Percentiles rank a stretch among this genome's conserved stretches.
Conservation (phyloP, 257 asterid genomes). For the Oldenlandia corymbosa region DNA sequence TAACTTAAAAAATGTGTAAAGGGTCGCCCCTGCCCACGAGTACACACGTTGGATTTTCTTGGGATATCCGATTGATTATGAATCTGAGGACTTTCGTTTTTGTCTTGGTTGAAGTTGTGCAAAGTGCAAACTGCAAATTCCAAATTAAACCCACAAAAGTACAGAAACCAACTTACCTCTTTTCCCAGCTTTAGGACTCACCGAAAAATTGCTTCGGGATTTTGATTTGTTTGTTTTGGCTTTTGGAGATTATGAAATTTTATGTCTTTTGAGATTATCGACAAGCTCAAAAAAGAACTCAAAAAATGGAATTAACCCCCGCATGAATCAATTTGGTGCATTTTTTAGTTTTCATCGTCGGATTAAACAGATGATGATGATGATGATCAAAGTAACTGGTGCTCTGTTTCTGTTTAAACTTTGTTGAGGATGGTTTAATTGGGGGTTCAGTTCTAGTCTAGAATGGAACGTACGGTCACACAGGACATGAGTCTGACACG, state of each 20-base stretch:
- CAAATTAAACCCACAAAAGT: no score
- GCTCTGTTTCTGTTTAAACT: no score
- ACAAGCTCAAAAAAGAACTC: background rate
- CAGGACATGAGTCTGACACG: constrained; percentile 3
- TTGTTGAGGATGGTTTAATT: no score
- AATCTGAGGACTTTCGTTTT: constrained; percentile 3
- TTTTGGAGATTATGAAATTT: background rate
- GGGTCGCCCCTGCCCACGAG: constrained; percentile 46
- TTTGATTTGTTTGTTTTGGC: background rate
- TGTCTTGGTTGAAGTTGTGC: constrained; percentile 7
- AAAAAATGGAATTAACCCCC: no score
- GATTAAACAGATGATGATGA: no score
- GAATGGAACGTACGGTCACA: constrained; percentile 7
- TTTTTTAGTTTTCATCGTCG: no score
- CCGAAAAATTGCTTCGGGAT: background rate
- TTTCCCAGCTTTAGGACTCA: background rate
- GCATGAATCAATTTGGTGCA: no score
- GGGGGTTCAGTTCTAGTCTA: background rate
- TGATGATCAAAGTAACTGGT: no score
- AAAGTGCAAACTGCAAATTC: no score
- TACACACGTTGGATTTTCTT: constrained; percentile 47
- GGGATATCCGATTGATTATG: constrained; percentile 41
- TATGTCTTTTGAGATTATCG: no score
- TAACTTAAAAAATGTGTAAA: constrained; percentile 19
- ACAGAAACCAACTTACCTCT: background rate